Percentiles rank a stretch among this genome's conserved stretches.
These are phyloP conservation scores for Ceratocystis lukuohia DNA, from an alignment of 2,329 filamentous ascomycete species.

Conservation along the genomic window DNA sequence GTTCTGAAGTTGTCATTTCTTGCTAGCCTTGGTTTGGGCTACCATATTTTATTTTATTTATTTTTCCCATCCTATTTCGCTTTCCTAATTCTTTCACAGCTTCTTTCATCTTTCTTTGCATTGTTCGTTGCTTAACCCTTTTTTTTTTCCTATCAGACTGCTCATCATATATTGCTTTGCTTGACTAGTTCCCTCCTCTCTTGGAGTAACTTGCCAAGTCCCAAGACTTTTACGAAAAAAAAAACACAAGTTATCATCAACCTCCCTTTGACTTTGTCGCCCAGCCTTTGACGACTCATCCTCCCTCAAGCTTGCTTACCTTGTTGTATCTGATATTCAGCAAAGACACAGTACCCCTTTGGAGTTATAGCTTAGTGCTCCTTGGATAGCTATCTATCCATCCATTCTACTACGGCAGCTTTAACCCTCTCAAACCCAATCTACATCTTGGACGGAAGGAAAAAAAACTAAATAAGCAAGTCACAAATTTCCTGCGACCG, in stretches of 20 bases:
- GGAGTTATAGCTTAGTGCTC: not conserved
- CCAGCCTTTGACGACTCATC: not conserved
- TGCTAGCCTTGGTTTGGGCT: not conserved
- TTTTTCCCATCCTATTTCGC: not conserved
- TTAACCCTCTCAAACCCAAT: not conserved
- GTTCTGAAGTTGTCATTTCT: not conserved
- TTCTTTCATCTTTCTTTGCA: conserved; percentile 1
- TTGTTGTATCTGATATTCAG: not conserved
- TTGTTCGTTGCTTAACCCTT: not conserved
- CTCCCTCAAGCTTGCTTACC: not conserved
- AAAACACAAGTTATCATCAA: not conserved
- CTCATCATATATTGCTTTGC: not conserved
- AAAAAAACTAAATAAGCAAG: not conserved
- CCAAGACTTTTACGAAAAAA: not conserved
- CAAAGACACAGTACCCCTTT: not conserved
- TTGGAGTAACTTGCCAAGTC: not conserved
- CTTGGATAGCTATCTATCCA: not conserved
- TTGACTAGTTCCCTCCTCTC: not conserved
- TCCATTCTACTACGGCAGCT: not conserved
- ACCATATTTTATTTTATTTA: not conserved
- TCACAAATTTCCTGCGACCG: not conserved
- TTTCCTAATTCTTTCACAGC: conserved; percentile 4
- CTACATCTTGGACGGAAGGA: not conserved
- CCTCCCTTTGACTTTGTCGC: not conserved
- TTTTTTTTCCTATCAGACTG: not conserved